Base-by-base conservation (phyloP, 257 asterid species). In the Parsonsia alboflavescens region DNA sequence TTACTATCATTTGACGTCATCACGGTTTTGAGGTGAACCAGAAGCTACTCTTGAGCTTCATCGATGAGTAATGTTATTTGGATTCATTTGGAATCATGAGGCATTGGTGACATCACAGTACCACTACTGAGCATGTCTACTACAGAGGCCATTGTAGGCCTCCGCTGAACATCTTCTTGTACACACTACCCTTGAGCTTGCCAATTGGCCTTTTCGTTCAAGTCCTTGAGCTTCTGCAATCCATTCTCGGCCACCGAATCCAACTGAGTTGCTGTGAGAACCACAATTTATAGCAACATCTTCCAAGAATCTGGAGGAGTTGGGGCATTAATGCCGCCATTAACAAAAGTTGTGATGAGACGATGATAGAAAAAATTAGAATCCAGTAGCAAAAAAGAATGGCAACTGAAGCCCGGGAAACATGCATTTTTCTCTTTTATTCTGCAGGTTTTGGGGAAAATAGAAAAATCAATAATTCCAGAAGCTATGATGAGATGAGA, bases 231-330 rank as follows among this genome's bases (percentile, higher is more conserved):
- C 53, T 11, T 77, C 82, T 21, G 71, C 78, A 22, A 73, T 26
- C 82, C 82, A 78, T 15, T 45, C 49, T 12, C 78, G 78, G 71
- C 78, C 78, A 46, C 73, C 78, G 12, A 73, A 30, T 9, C 64
- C 75, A 1, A 58, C 48, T 15, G 66, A 78, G 46, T 78, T 66
- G 24, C 46, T 54, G 61, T 1, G 11, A n/a, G 61, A 54, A 54
- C 61, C 61, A 9, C 28, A 54, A 54, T 54, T n/a, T 54, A 54
- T 54, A 7, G 61, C 61, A 54, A 54, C 28, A 10, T 54, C 26
- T 28, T 17, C 28, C 30, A 9, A 6, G 28, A 54, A 54, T 54
- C 61, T 54, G n/a, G n/a, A n/a, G 26, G 3, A 54, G 28, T 28
- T 21, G 28, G 10, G 1, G 61, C 28, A 54, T n/a, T 54, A 13